phyloP scores from a whole-genome alignment of 1,139 yeast species.

The Kurtzmaniella quercitrusa region DNA sequence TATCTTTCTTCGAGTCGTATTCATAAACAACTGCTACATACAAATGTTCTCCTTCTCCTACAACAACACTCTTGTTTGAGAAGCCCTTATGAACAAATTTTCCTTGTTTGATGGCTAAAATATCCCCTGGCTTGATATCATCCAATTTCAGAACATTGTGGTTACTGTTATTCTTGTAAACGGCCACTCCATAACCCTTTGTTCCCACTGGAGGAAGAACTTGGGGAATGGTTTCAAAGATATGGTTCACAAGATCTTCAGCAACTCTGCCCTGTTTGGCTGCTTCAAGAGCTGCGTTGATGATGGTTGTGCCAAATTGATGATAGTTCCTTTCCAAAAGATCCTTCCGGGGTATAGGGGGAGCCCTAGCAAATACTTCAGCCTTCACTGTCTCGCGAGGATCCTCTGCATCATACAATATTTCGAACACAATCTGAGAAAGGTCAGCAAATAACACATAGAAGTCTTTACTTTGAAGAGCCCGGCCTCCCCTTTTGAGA shows the following conservation, averaged over 20 bases:
- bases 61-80: conserved; percentile 27
- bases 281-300: conserved; percentile 35
- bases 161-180: conserved; percentile 60
- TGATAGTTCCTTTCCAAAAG: conserved; percentile 49
- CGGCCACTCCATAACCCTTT: conserved; percentile 67
- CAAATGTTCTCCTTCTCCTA: conserved; percentile 36
- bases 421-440: conserved; percentile 59
- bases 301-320: conserved; percentile 40
- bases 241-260: conserved; percentile 17
- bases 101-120: conserved; percentile 61
- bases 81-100: conserved; percentile 66
- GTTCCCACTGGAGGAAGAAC: conserved; percentile 59
- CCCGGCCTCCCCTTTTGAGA: conserved; percentile 54
- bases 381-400: conserved; percentile 52
- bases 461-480: conserved; percentile 55
- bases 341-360: conserved; percentile 47
- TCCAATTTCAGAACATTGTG: conserved; percentile 49
- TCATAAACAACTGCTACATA: conserved; percentile 49
- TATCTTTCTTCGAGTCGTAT: conserved; percentile 71
- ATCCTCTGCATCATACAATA: conserved; percentile 50
- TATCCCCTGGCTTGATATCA: conserved; percentile 69
- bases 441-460: conserved; percentile 73
- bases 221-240: background rate
- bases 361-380: conserved; percentile 35
- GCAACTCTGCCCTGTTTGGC: conserved; percentile 19